These are phyloP conservation scores for Pseudogymnoascus sp. DNA, from an alignment of 2,329 filamentous ascomycete genomes.

Conservation along the genomic window DNA sequence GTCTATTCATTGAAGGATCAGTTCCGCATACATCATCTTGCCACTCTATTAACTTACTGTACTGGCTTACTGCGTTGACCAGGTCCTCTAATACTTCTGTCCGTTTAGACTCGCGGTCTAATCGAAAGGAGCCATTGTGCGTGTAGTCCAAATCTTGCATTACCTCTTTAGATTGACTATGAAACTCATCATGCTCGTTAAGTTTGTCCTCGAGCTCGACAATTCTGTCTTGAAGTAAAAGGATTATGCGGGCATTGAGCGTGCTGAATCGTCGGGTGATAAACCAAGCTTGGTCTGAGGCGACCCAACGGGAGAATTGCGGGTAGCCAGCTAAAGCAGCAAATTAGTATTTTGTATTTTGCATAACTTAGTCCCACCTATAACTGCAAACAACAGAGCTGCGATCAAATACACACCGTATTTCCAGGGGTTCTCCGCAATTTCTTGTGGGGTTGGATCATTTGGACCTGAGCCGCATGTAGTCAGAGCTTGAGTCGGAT, in stretches of 20 bases:
- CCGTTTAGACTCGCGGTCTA: background rate
- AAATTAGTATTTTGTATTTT: background rate
- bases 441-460: background rate
- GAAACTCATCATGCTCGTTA: background rate
- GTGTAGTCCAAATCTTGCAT: background rate
- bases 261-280: slow-evolving; percentile 9
- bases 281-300: slow-evolving; percentile 11
- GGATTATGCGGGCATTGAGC: slow-evolving; percentile 10
- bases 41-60: background rate
- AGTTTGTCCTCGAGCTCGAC: background rate
- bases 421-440: background rate
- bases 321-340: background rate
- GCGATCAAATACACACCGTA: background rate
- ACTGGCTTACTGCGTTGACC: background rate
- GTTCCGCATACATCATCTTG: background rate
- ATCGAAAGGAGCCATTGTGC: slow-evolving; percentile 12
- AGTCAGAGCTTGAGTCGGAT: background rate
- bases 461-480: background rate
- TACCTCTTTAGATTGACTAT: background rate
- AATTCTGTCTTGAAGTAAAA: slow-evolving; percentile 11
- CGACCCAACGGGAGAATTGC: slow-evolving; percentile 7
- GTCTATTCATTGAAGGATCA: background rate
- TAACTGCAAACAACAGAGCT: background rate
- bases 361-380: background rate
- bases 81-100: background rate